A percentile compares a stretch with the other conserved stretches of the same genome.
Conservation (phyloP, 2,329 filamentous ascomycete species). For the Talaromyces sp. region DNA sequence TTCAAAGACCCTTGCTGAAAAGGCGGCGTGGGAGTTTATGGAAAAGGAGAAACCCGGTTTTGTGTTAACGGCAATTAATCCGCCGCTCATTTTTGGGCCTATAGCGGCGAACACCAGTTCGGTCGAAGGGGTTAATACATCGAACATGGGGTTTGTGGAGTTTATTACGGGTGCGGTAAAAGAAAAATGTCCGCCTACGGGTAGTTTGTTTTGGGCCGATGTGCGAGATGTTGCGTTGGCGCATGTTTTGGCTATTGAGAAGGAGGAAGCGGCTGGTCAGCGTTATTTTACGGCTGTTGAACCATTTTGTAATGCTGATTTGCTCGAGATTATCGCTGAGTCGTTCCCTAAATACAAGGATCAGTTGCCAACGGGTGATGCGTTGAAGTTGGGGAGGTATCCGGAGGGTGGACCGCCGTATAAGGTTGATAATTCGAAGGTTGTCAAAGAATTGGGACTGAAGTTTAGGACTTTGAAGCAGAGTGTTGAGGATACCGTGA, state of each 20-base stretch:
- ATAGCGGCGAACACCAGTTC: conserved; percentile 9
- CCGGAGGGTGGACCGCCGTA: conserved; percentile 21
- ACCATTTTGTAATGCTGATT: conserved; percentile 24
- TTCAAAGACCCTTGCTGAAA: conserved; percentile 47
- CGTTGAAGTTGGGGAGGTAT: conserved; percentile 20
- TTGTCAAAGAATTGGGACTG: conserved; percentile 39
- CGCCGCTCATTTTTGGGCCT: conserved; percentile 46
- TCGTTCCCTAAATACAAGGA: conserved; percentile 31
- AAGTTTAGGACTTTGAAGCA: conserved; percentile 28
- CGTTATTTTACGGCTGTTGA: conserved; percentile 25
- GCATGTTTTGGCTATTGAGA: conserved; percentile 26
- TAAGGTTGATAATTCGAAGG: conserved; percentile 39
- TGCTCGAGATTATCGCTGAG: conserved; percentile 25
- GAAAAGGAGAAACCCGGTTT: conserved; percentile 21
- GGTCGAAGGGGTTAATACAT: conserved; percentile 36
- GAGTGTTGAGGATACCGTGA: conserved; percentile 19
- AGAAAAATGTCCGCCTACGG: conserved; percentile 19
- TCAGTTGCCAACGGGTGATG: conserved; percentile 31
- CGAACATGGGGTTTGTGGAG: conserved; percentile 29
- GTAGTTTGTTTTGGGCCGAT: conserved; percentile 26
- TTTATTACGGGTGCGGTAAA: conserved; percentile 22
- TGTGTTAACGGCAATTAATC: conserved; percentile 43
- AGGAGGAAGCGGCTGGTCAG: conserved; percentile 22
- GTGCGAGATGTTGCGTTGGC: conserved; percentile 33
- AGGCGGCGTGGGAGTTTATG: conserved; percentile 28